A percentile compares a stretch with the other conserved stretches of the same genome.
phyloP scores from a whole-genome alignment of 305 asterid genomes.

The Andrographis paniculata region DNA sequence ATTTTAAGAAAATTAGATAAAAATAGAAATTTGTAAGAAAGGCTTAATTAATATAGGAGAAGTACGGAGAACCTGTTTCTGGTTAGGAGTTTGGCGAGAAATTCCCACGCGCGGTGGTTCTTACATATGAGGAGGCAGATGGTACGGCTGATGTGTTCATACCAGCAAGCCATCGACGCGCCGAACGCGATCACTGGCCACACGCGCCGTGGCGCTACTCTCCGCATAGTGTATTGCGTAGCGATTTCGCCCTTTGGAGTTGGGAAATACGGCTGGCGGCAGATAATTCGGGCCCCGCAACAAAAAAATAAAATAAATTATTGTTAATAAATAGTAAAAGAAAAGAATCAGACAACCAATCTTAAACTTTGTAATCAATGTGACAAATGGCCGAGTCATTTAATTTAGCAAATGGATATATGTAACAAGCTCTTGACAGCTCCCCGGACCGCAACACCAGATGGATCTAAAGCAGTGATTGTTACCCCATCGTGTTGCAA shows the following conservation, averaged over 20 bases:
- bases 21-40: not conserved
- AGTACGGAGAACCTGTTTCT: constrained; percentile 49
- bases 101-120: constrained; percentile 86
- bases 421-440: too few relatives aligned
- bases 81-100: constrained; percentile 65
- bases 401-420: too few relatives aligned
- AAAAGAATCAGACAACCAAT: not conserved
- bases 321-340: not conserved
- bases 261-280: constrained; percentile 91
- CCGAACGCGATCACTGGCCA: constrained; percentile 81
- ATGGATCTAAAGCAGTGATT: too few relatives aligned
- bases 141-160: constrained; percentile 81
- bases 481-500: too few relatives aligned
- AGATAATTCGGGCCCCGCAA: not conserved
- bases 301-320: not conserved
- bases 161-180: constrained; percentile 86
- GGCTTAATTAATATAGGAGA: too few relatives aligned
- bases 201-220: constrained; percentile 82
- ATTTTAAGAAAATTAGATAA: too few relatives aligned
- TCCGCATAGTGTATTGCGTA: constrained; percentile 70
- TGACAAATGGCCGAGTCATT: too few relatives aligned
- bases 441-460: too few relatives aligned
- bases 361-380: too few relatives aligned
- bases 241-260: constrained; percentile 69
- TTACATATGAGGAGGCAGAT: constrained; percentile 77